A percentile compares a stretch with the other conserved stretches of the same genome.
These are phyloP conservation scores for Saturnispora hagleri DNA, from an alignment of 805 yeast species.

Conservation along the genomic window DNA sequence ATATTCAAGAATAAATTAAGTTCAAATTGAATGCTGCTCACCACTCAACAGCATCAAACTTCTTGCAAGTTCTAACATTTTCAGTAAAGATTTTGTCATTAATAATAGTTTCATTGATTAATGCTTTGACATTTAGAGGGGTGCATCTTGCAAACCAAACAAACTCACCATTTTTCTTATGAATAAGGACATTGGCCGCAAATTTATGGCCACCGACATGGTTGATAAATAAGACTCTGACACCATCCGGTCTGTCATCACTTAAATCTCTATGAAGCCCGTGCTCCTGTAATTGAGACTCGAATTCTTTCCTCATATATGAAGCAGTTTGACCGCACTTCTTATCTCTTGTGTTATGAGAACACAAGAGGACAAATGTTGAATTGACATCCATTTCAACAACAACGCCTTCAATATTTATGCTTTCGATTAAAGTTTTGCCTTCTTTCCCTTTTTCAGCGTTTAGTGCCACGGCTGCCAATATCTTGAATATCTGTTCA, in stretches of 20 bases:
- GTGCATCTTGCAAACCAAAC: conserved; percentile 84
- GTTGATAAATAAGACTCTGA: conserved; percentile 57
- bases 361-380: conserved; percentile 65
- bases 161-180: conserved; percentile 61
- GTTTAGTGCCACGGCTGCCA: conserved; percentile 33
- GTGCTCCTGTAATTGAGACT: conserved; percentile 56
- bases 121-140: conserved; percentile 66
- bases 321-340: conserved; percentile 94
- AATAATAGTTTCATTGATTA: conserved; percentile 67
- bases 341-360: conserved; percentile 86
- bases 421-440: conserved; percentile 1
- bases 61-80: conserved; percentile 50
- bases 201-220: conserved; percentile 97
- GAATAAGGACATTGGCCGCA: conserved; percentile 81
- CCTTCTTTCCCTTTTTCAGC: conserved; percentile 15
- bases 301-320: conserved; percentile 71
- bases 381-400: conserved; percentile 32
- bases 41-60: conserved; percentile 47
- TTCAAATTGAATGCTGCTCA: conserved; percentile 15
- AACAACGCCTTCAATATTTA: conserved; percentile 24
- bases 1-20: background rate
- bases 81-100: conserved; percentile 65
- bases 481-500: conserved; percentile 32
- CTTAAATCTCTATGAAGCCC: conserved; percentile 69
- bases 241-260: conserved; percentile 71